Evolutionary conservation across 768 basidiomycete species (phyloP).

Genomic region (Tremella fuciformis): DNA sequence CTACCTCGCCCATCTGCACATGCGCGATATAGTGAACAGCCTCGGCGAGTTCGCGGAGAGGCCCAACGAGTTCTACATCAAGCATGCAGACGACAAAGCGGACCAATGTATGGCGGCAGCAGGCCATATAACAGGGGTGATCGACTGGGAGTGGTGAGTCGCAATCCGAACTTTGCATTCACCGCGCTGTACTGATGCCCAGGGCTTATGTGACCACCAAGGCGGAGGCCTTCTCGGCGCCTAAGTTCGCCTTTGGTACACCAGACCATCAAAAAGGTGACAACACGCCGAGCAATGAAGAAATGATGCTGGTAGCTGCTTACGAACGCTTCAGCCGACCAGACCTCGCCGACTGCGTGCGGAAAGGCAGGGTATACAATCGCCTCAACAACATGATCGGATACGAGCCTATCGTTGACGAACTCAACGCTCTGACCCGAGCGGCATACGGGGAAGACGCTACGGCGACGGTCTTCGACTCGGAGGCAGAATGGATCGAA

Average conservation of each 20-base stretch:
- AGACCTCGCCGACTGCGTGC: background rate
- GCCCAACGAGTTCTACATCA: background rate
- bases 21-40: background rate
- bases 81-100: background rate
- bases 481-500: too few species aligned
- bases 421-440: background rate
- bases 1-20: background rate
- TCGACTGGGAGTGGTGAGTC: background rate
- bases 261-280: background rate
- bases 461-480: too few species aligned
- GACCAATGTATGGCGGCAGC: background rate
- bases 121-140: background rate
- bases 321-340: background rate
- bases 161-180: background rate
- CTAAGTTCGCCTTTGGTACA: background rate
- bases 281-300: background rate
- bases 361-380: background rate
- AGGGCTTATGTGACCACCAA: conserved; percentile 3
- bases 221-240: background rate
- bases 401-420: background rate
- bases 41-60: background rate
- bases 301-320: background rate
- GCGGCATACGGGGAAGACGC: background rate
- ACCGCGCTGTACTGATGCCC: background rate
- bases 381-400: background rate